Conservation (phyloP, 805 yeast genomes). For the Scheffersomyces spartinae region DNA sequence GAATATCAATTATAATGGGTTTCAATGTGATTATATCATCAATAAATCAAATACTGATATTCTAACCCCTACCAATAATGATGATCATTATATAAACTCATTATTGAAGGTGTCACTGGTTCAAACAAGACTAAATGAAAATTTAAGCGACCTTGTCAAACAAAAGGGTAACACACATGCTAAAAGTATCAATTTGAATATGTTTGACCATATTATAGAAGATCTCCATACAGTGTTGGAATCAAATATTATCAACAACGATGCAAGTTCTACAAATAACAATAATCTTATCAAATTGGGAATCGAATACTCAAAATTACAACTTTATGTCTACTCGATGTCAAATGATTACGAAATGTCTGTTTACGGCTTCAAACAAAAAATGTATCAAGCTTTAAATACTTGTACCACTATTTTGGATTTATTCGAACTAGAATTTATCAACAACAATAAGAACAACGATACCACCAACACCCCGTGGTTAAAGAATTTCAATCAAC, state of each 20-base stretch:
- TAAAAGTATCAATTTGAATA: slow-evolving; percentile 25
- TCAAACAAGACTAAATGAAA: slow-evolving; percentile 29
- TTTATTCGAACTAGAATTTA: slow-evolving; percentile 10
- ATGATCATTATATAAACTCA: slow-evolving; percentile 15
- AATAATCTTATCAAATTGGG: slow-evolving; percentile 17
- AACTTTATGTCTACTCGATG: slow-evolving; percentile 24
- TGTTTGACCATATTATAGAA: slow-evolving; percentile 30
- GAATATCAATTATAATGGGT: slow-evolving; percentile 16
- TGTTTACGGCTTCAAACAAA: slow-evolving; percentile 15
- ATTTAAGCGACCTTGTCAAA: slow-evolving; percentile 19
- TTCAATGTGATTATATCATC: slow-evolving; percentile 25
- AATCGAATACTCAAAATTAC: slow-evolving; percentile 25
- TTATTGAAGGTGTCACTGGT: slow-evolving; percentile 21
- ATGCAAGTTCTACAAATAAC: slow-evolving; percentile 9
- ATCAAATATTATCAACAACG: too few relatives aligned
- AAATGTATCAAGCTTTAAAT: slow-evolving; percentile 14
- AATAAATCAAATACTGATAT: slow-evolving; percentile 17
- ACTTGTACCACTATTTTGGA: slow-evolving; percentile 18
- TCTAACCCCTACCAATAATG: slow-evolving; percentile 2
- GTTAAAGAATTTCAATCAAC: slow-evolving; percentile 9
- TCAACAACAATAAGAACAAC: slow-evolving; percentile 7
- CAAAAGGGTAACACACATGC: slow-evolving; percentile 7
- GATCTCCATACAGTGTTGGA: slow-evolving; percentile 12
- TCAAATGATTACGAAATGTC: slow-evolving; percentile 10
- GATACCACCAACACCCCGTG: too few relatives aligned